phyloP scores from a whole-genome alignment of 2,329 filamentous ascomycete genomes.

The Penicillium sp. region DNA sequence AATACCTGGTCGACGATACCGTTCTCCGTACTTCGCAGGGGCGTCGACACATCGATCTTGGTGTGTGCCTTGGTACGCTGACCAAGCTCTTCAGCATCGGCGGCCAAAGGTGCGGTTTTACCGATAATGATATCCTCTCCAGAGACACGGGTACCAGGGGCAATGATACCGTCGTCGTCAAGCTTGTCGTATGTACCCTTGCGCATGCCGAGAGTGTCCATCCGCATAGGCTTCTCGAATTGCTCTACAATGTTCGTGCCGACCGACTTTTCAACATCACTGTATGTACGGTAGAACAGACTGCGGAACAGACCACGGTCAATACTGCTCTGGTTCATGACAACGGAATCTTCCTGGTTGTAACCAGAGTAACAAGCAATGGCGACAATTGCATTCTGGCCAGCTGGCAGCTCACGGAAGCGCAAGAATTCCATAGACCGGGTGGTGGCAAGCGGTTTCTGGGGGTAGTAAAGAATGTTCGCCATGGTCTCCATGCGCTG shows the following conservation, averaged over 20 bases:
- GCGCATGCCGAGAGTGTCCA: slow-evolving; percentile 87
- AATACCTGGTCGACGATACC: slow-evolving; percentile 95
- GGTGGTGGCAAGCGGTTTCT: slow-evolving; percentile 94
- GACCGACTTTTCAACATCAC: slow-evolving; percentile 88
- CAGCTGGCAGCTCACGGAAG: slow-evolving; percentile 94
- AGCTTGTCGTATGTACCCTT: slow-evolving; percentile 97
- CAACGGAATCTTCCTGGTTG: slow-evolving; percentile 99
- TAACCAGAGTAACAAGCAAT: slow-evolving; percentile 98
- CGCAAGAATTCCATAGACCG: slow-evolving; percentile 98
- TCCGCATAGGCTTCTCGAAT: slow-evolving; percentile 91
- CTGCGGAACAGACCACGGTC: slow-evolving; percentile 96
- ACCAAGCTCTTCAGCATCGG: slow-evolving; percentile 89
- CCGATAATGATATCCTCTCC: slow-evolving; percentile 99
- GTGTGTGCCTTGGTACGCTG: slow-evolving; percentile 87
- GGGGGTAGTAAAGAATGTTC: slow-evolving; percentile 97
- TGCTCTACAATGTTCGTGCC: slow-evolving; percentile 89
- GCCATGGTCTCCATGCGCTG: slow-evolving; percentile 99
- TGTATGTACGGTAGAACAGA: slow-evolving; percentile 96
- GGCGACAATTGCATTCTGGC: slow-evolving; percentile 97
- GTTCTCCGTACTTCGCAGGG: slow-evolving; percentile 90
- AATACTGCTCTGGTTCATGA: slow-evolving; percentile 99
- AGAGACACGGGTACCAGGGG: slow-evolving; percentile 89
- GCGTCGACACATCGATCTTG: slow-evolving; percentile 94
- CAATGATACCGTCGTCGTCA: slow-evolving; percentile 92
- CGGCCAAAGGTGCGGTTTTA: slow-evolving; percentile 92